Base-by-base conservation (phyloP, 2,329 filamentous ascomycete species). In the Fusarium setosum region DNA sequence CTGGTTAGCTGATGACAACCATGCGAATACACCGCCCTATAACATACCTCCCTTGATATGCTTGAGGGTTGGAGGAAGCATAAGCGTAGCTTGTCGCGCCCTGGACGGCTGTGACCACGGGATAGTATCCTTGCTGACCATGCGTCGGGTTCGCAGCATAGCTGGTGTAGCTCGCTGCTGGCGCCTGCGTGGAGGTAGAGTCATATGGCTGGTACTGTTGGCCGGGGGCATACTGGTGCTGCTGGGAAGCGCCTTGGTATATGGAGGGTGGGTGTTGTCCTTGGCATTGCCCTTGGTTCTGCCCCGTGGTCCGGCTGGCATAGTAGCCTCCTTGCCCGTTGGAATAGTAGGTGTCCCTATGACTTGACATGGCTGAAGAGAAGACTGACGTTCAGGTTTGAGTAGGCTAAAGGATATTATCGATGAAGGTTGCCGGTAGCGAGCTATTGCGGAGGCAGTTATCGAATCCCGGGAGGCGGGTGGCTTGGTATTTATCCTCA, bases 41-140 rank as follows among this genome's bases (percentile, higher is more conserved):
- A 15, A 31, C 60, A 29, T 51, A 67, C 64, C 63, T 67, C 11
- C 64, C 64, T 32, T 65, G 64, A 18, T 68, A 10, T 12, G 56
- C 64, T 4, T 6, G 13, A 29, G 37, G 20, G 7, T 44, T 57
- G 12, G 64, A 65, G 38, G 37, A 29, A 45, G 48, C 11, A 50
- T 41, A 31, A 17, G 34, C 10, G 17, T 50, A 34, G 13, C 11
- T 10, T 21, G 23, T 38, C 9, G n/a, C 26, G 12, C 15, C 24
- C 24, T 56, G 24, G 24, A 35, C 26, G 40, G 26, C 4, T 9
- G 35, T 4, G 38, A 24, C n/a, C n/a, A n/a, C 31, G 13, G 42
- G 5, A 13, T 32, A 17, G 12, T 31, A 26, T n/a, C 17, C 32
- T 47, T 23, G 18, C 8, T 32, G 24, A 11, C 7, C 4, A 21